These are phyloP conservation scores for Sugiyamaella mastotermitis DNA, from an alignment of 805 yeast genomes.

Conservation along the genomic window DNA sequence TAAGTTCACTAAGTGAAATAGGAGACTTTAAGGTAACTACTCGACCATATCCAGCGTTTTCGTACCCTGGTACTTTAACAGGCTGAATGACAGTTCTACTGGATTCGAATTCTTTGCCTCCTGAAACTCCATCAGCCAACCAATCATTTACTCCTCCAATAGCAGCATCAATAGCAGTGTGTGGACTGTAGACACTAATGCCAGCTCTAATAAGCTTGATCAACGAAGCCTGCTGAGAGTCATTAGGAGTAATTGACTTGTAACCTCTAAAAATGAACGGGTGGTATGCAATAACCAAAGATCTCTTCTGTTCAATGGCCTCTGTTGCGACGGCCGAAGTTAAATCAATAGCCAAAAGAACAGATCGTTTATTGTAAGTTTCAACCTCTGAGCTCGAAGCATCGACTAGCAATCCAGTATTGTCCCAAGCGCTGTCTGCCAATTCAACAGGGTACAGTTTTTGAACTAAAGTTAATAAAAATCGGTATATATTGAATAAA, in stretches of 20 bases:
- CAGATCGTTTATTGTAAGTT: conserved; percentile 25
- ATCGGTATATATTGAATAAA: conserved; percentile 13
- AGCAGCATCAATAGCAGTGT: conserved; percentile 93
- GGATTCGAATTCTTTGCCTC: conserved; percentile 23
- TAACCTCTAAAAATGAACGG: conserved; percentile 91
- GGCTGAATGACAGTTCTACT: conserved; percentile 39
- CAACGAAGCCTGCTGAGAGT: conserved; percentile 79
- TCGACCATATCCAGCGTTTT: conserved; percentile 80
- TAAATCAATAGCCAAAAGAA: conserved; percentile 75
- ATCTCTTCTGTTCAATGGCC: conserved; percentile 53
- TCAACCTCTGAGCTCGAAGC: conserved; percentile 21
- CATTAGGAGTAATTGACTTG: conserved; percentile 58
- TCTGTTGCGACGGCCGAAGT: conserved; percentile 81
- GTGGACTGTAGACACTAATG: conserved; percentile 91
- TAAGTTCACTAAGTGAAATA: conserved; percentile 39
- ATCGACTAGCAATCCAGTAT: conserved; percentile 75
- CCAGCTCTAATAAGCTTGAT: conserved; percentile 65
- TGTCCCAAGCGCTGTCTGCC: conserved; percentile 92
- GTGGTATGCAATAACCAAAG: conserved; percentile 72
- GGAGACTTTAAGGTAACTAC: conserved; percentile 44
- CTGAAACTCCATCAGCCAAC: conserved; percentile 58
- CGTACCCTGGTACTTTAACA: conserved; percentile 33
- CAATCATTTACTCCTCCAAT: conserved; percentile 93
- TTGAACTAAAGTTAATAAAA: conserved; percentile 41
- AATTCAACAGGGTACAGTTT: conserved; percentile 70